Conservation (phyloP, 192 early-diverging fungal genomes). For the Backusella circina region DNA sequence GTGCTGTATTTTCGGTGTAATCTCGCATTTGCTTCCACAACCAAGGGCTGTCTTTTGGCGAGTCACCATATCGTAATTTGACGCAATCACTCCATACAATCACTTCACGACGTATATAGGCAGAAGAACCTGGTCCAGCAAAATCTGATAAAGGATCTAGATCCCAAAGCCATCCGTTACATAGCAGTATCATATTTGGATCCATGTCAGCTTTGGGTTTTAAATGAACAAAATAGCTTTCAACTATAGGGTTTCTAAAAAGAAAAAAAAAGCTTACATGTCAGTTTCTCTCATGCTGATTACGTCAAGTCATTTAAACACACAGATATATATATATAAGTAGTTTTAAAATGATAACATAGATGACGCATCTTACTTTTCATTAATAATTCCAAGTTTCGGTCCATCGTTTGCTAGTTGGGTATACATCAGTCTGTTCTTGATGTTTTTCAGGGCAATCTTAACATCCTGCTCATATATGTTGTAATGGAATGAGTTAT, state of each 20-base stretch:
- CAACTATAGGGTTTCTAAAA: conserved; percentile 76
- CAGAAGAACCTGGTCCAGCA: conserved; percentile 78
- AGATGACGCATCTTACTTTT: conserved; percentile 41
- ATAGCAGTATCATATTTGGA: conserved; percentile 69
- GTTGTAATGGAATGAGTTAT: conserved; percentile 84
- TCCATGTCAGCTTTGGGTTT: conserved; percentile 47
- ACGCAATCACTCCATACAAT: conserved; percentile 99
- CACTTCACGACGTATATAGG: conserved; percentile 91
- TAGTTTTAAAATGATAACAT: not conserved
- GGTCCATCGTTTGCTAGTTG: conserved; percentile 87
- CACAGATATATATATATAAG: not conserved
- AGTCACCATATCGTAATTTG: conserved; percentile 89
- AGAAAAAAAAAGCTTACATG: not conserved
- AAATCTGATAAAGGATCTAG: conserved; percentile 89
- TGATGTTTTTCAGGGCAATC: conserved; percentile 68
- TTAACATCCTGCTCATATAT: conserved; percentile 76
- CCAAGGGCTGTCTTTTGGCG: conserved; percentile 87
- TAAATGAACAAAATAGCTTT: conserved; percentile 88
- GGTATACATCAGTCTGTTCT: conserved; percentile 77
- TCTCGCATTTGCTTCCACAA: conserved; percentile 90
- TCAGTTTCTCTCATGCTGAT: not conserved
- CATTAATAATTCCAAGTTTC: conserved; percentile 68
- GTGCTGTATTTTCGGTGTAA: conserved; percentile 88
- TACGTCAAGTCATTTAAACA: not conserved
- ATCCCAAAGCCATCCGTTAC: conserved; percentile 98